Evolutionary conservation across 1,139 yeast genomes (phyloP), one percentile per base, ranked within the genome.

Genomic region (Lodderomyces orthopsilosis): DNA sequence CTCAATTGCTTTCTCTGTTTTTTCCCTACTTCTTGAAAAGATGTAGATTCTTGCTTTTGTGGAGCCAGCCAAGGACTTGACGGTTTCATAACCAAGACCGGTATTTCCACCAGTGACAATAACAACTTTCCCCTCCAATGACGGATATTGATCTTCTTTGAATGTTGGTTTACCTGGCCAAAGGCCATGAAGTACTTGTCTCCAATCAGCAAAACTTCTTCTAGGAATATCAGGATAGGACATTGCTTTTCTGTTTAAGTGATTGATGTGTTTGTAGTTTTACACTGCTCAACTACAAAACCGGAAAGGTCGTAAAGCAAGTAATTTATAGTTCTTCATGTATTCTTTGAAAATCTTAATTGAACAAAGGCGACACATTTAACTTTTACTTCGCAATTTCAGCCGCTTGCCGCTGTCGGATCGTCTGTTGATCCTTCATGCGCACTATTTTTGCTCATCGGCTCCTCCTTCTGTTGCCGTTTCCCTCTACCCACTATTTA

Each of bases 31-130:
- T 47, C 62, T 53, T 13, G 56, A 47, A 22, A 58, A 50, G 4
- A 56, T 45, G 38, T 55, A 56, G 13, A 57, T 45, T 28, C 45
- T 57, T 37, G 76, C 82, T 53, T 65, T 70, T 51, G 69, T 70
- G 51, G 52, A 55, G 2, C 63, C 60, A 12, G 54, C 52, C n/a
- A 79, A 58, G 21, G 68, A 55, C 47, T 62, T 66, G 3, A 69
- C 63, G 1, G 65, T 62, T 39, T 72, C 66, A 21, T 58, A 56
- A 2, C 61, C 61, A 37, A 57, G 47, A 19, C 61, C 61, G 9
- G 59, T 48, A 35, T 52, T 56, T 14, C 51, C 61, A 17, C 61
- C 61, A 9, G 61, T 57, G 12, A 56, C 53, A 17, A 56, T 46
- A 3, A 56, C 56, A 30, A 56, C 61, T 40, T 57, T 57, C 6